Evolutionary conservation across 2,329 filamentous ascomycete species (phyloP), one percentile per base, ranked within the genome.

Genomic region (Penicillium sp.): DNA sequence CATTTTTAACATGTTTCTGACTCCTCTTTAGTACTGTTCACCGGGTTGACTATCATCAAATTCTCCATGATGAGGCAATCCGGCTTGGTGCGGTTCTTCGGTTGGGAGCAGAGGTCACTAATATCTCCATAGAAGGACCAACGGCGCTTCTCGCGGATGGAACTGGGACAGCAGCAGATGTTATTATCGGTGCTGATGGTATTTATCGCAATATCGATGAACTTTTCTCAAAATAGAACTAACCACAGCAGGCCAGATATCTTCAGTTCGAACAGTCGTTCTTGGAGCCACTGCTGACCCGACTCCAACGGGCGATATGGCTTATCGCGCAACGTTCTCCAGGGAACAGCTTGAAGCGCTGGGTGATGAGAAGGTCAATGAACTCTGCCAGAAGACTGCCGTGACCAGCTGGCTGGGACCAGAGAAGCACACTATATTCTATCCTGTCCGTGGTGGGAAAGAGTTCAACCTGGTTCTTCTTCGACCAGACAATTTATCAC

Each of bases 391-490:
- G 13, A 27, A n/a, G n/a, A 22, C 27, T 5, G 41, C 22, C 5
- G 78, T 82, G 6, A 80, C 85, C 53, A 84, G 86, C 66, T 90
- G 87, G 87, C 77, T 87, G 2, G 87, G 87, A 0, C 84, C 86
- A 0, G 77, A 79, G 0, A 78, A 82, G 1, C 87, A 90, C 59
- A 83, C 81, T 0, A 83, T 89, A 0, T 83, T 82, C 0, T 90
- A 89, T 68, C 85, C 85, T 1, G 70, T 90, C 53, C 79, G 85
- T 1, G 79, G 75, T 0, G 85, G 85, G 0, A 74, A 76, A 0
- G 80, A 86, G 73, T 87, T 83, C 62, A 90, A 90, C 56, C 79
- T 90, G 2, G 87, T 89, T 0, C 75, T 89, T 0, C 73, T 89
- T 0, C 80, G 83, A 10, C 87, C 87, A 0, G 87, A 90, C 66